These are phyloP conservation scores for Ceratobasidium sp. DNA, from an alignment of 1,284 basidiomycete genomes.

Conservation along the genomic window DNA sequence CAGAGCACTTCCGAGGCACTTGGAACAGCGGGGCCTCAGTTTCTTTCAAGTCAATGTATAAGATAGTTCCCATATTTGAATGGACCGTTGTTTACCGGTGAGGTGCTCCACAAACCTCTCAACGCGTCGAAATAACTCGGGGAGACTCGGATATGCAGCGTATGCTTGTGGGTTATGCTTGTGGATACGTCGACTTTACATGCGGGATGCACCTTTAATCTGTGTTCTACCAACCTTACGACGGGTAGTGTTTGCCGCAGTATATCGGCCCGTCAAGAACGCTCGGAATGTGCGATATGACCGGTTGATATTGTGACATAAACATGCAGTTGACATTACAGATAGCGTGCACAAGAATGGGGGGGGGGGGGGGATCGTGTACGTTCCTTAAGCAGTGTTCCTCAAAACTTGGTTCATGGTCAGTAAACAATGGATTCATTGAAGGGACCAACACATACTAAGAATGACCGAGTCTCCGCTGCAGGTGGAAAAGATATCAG, in stretches of 20 bases:
- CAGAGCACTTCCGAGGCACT: too few species aligned
- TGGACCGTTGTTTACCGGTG: background rate
- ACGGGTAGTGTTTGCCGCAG: too few species aligned
- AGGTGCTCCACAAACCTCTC: background rate
- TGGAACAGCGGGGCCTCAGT: too few species aligned
- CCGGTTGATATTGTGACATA: background rate
- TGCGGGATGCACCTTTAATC: background rate
- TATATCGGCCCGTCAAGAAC: too few species aligned
- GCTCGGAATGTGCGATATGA: background rate
- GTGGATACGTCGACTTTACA: too few species aligned
- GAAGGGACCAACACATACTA: constrained; percentile 61
- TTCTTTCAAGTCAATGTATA: too few species aligned
- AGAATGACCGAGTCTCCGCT: constrained; percentile 95
- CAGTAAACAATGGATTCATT: constrained; percentile 30
- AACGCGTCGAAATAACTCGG: background rate
- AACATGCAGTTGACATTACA: background rate
- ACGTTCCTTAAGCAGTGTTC: constrained; percentile 71
- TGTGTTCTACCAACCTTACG: too few species aligned
- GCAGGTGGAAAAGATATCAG: constrained; percentile 42
- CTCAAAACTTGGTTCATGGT: constrained; percentile 68
- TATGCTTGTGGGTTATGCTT: too few species aligned
- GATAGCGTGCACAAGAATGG: background rate
- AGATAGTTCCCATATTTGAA: background rate
- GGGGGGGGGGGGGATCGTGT: too few species aligned
- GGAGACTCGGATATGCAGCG: background rate